Evolutionary conservation across 306 rosid genomes (phyloP), one percentile per base, ranked within the genome.

Genomic region (Erythrophleum fordii): DNA sequence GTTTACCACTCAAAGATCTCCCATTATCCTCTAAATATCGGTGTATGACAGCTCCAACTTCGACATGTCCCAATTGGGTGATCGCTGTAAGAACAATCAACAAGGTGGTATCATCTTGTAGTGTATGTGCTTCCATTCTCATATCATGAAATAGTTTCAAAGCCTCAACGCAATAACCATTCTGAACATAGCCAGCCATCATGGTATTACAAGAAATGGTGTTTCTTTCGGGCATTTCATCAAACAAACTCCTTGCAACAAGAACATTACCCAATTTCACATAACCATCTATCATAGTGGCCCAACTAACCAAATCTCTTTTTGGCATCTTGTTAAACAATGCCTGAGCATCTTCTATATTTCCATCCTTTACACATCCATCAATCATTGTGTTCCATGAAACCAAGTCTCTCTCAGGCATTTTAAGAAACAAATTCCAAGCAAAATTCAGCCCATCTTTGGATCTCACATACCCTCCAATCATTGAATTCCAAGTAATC

Each of bases 311-410:
- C 49, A 77, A 56, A 85, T 93, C 97, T 60, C 85, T 87, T 48
- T 68, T 67, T 0, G 89, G 89, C 92, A 93, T 89, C 72, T 60
- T 71, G 56, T 82, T 56, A 48, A 93, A 91, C 83, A 93, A 82
- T 8, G 0, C 17, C 13, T 28, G 81, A 3, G 95, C 96, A 82
- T 83, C 88, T 69, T 88, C 91, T 83, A 93, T 78, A 66, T 70
- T 80, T 55, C 91, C 96, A 35, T 80, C 60, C 80, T 91, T 93
- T 62, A 85, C 87, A 82, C 82, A 93, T 41, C 94, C 96, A 73
- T 84, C 91, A 74, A 93, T 86, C 84, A 93, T 79, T 6, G 89
- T 88, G 87, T 93, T 93, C 97, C 97, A 92, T 16, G 97, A 89
- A 77, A 91, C 83, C 89, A 88, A 82, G 72, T 91, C 95, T 52